Conservation (phyloP, 2,329 filamentous ascomycete genomes). For the Alternaria panax region DNA sequence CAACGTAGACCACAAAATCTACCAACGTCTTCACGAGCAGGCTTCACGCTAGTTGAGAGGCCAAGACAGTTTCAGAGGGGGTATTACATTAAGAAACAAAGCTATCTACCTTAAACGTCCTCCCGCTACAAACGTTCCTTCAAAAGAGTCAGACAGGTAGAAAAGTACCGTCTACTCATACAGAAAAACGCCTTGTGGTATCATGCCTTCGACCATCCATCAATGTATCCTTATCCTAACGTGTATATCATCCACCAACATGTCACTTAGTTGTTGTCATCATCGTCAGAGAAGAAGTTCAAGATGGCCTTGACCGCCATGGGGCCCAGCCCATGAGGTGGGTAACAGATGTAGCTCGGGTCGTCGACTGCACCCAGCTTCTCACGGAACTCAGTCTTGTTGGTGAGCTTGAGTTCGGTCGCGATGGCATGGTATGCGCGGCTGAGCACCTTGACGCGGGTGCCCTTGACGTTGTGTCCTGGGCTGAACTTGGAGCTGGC, state of each 20-base stretch:
- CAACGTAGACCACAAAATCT: background rate
- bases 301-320: slow-evolving; percentile 84
- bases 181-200: slow-evolving; percentile 30
- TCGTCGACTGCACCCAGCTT: slow-evolving; percentile 89
- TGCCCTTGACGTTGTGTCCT: slow-evolving; percentile 81
- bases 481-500: slow-evolving; percentile 76
- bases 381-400: slow-evolving; percentile 88
- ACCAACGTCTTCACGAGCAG: background rate
- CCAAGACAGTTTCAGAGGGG: background rate
- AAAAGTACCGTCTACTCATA: slow-evolving; percentile 6
- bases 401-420: slow-evolving; percentile 79
- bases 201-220: slow-evolving; percentile 22
- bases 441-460: slow-evolving; percentile 80
- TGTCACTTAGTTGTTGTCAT: slow-evolving; percentile 38
- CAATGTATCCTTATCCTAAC: slow-evolving; percentile 16
- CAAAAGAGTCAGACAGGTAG: slow-evolving; percentile 6
- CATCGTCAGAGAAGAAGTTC: slow-evolving; percentile 83
- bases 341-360: slow-evolving; percentile 88
- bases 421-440: slow-evolving; percentile 83
- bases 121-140: slow-evolving; percentile 7
- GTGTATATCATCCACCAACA: slow-evolving; percentile 8
- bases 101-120: slow-evolving; percentile 16
- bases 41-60: background rate
- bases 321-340: slow-evolving; percentile 81
- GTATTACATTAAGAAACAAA: slow-evolving; percentile 22